Base-by-base conservation (phyloP, 352 stramenopile species). In the Phytophthora cryptogea region DNA sequence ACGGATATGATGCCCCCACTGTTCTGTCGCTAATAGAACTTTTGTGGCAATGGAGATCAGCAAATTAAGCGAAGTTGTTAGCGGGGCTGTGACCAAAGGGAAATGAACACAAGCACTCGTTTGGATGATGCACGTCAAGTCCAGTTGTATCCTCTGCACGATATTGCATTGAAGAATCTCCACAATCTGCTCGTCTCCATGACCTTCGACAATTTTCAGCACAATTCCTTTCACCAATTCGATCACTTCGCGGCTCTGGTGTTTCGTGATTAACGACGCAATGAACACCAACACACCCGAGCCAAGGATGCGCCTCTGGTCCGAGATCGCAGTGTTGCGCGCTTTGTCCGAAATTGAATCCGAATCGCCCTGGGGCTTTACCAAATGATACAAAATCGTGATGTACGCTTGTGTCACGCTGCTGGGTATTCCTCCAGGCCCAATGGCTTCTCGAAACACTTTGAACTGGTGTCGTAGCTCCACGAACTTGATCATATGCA, bases 401-500 rank as follows among this genome's bases (percentile, higher is more conserved):
- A 94, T 70, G 49, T 90, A 90, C 27, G 80, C 70, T 9, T 72
- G 54, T 1, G 80, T 65, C 3, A 73, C 82, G n/a, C 73, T 64
- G 7, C 63, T 41, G 2, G 82, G 75, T 3, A 90, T 51, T 11
- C 78, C 76, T 35, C 17, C 54, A 0, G 51, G 36, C 0, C 78
- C 76, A 3, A 90, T 47, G 16, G 68, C 77, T 13, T 86, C 75
- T 32, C 83, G 80, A 20, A 82, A 68, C 8, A 76, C 61, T 36
- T 82, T 83, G 41, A 92, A 86, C 33, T 92, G 82, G 45, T 89
- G 77, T 0, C 72, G 78, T 5, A 94, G 62, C 32, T 91, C 82
- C 2, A 92, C 54, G 31, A 83, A 79, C 59, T 90, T 90, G 43
- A 90, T 74, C 31, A 89, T 65, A 27, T 90, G 79, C 76, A 94